These are phyloP conservation scores for Begonia loranthoides DNA, from an alignment of 306 rosid species.

Conservation along the genomic window DNA sequence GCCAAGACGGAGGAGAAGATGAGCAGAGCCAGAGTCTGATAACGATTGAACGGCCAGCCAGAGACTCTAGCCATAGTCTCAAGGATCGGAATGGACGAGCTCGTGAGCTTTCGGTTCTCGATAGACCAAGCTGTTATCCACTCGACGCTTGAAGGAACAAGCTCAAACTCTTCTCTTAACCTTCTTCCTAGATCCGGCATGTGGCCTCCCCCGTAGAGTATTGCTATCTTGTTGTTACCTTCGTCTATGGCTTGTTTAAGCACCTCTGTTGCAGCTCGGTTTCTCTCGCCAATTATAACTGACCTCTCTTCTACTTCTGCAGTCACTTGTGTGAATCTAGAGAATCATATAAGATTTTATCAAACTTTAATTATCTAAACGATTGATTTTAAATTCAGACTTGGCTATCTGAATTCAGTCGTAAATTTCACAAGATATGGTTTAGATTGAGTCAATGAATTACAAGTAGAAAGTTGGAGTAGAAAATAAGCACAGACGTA, in stretches of 20 bases:
- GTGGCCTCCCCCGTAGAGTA: conserved; percentile 97
- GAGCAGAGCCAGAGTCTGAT: conserved; percentile 86
- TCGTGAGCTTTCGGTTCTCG: conserved; percentile 31
- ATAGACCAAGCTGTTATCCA: conserved; percentile 95
- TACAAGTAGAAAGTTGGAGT: too few relatives aligned
- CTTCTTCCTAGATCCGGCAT: conserved; percentile 94
- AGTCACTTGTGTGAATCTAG: conserved; percentile 65
- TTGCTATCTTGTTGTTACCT: conserved; percentile 73
- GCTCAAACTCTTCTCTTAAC: conserved; percentile 68
- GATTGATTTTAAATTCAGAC: too few relatives aligned
- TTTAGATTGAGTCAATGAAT: too few relatives aligned
- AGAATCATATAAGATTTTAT: conserved; percentile 3
- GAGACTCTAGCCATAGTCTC: conserved; percentile 61
- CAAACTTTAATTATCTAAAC: too few relatives aligned
- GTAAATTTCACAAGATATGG: too few relatives aligned
- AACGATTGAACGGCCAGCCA: conserved; percentile 97
- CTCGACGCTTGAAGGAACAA: conserved; percentile 47
- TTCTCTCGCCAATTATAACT: conserved; percentile 80
- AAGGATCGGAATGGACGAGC: conserved; percentile 68
- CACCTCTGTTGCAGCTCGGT: conserved; percentile 59
- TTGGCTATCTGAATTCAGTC: too few relatives aligned
- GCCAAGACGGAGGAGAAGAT: conserved; percentile 82
- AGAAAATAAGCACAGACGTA: conserved; percentile 13
- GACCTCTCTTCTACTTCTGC: conserved; percentile 73
- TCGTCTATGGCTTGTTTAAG: conserved; percentile 43